Conservation (phyloP, 345 rosid species). For the Nephelium lappaceum region DNA sequence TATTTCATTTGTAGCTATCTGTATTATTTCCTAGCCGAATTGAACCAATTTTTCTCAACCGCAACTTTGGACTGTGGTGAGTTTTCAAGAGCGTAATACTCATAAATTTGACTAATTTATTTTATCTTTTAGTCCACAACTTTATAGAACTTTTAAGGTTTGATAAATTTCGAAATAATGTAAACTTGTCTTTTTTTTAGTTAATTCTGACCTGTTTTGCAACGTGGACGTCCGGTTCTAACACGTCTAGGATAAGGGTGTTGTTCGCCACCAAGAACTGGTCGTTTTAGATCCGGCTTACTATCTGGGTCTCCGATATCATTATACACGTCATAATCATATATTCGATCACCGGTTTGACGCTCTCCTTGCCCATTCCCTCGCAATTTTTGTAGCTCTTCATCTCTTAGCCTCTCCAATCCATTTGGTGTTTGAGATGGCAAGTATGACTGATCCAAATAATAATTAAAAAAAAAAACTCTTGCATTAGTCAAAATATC, state of each 20-base stretch:
- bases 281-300: constrained; percentile 14
- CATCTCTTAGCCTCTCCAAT: constrained; percentile 33
- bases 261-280: constrained; percentile 31
- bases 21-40: no score
- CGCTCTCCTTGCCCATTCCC: constrained; percentile 48
- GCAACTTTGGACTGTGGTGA: no score
- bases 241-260: constrained; percentile 63
- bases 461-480: no score
- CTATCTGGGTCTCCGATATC: constrained; percentile 43
- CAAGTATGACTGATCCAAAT: constrained; percentile 30
- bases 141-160: no score
- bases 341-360: constrained; percentile 35
- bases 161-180: no score
- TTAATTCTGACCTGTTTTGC: constrained; percentile 23
- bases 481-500: no score
- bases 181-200: no score
- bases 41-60: no score
- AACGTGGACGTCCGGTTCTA: constrained; percentile 50
- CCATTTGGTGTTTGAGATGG: constrained; percentile 44
- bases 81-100: no score
- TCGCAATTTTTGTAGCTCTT: constrained; percentile 32
- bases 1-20: no score
- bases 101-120: no score
- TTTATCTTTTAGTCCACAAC: no score
- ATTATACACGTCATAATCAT: constrained; percentile 46